phyloP scores from a whole-genome alignment of 2,329 filamentous ascomycete species.

The Cytospora piceae region DNA sequence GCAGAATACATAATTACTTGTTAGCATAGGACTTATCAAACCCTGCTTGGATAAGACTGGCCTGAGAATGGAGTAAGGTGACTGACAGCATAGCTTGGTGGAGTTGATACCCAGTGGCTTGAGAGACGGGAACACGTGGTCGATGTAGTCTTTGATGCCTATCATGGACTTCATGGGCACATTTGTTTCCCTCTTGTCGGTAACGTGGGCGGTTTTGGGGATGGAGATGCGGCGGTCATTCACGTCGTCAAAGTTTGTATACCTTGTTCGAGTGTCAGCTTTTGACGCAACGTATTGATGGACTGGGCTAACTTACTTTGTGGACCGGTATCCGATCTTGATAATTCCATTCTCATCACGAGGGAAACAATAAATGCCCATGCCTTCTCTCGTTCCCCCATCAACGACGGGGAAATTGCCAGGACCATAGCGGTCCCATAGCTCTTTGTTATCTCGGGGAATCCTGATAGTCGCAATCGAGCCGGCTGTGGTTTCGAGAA shows the following conservation, averaged over 20 bases:
- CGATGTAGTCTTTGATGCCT: conserved; percentile 20
- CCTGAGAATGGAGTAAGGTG: not conserved
- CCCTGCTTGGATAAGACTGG: not conserved
- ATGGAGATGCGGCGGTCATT: conserved; percentile 6
- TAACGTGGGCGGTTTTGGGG: conserved; percentile 11
- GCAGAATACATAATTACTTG: not conserved
- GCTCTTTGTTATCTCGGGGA: conserved; percentile 21
- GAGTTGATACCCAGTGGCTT: conserved; percentile 20
- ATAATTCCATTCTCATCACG: conserved; percentile 20
- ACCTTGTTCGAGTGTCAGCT: not conserved
- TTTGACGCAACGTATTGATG: not conserved
- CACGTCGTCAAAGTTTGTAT: conserved; percentile 14
- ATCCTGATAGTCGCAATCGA: conserved; percentile 16
- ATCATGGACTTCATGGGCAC: conserved; percentile 3
- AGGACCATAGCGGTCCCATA: conserved; percentile 12
- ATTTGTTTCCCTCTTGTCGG: not conserved
- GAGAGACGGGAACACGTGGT: conserved; percentile 19
- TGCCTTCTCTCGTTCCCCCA: conserved; percentile 8
- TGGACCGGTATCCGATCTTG: conserved; percentile 23
- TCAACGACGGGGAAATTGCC: conserved; percentile 17
- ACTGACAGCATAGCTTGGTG: conserved; percentile 33
- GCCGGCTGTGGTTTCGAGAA: conserved; percentile 14
- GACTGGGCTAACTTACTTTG: not conserved
- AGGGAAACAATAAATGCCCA: conserved; percentile 27
- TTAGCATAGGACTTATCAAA: too few species aligned